These are phyloP conservation scores for Hypoxylon sp. DNA, from an alignment of 2,329 filamentous ascomycete genomes.

Conservation along the genomic window DNA sequence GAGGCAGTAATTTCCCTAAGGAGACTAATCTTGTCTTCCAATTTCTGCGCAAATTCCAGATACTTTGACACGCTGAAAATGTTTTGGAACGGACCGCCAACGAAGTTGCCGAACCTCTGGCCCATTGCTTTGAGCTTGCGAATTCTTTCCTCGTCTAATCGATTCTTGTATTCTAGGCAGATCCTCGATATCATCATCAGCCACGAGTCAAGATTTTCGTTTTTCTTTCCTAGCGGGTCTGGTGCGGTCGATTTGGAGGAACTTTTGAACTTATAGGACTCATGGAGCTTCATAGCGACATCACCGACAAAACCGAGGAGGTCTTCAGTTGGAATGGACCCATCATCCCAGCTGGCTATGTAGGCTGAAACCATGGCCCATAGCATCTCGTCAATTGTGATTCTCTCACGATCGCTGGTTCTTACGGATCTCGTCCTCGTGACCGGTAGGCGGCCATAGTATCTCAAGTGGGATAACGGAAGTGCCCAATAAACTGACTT, in stretches of 20 bases:
- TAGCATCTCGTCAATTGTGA: conserved; percentile 10
- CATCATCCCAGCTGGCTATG: conserved; percentile 5
- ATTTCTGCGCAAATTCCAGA: not conserved
- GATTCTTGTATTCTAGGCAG: conserved; percentile 2
- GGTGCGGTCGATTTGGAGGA: no score
- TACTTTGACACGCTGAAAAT: conserved; percentile 1
- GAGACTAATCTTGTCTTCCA: conserved; percentile 8
- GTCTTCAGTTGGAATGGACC: not conserved
- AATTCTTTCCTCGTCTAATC: conserved; percentile 2
- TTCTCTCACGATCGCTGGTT: conserved; percentile 24
- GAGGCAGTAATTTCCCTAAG: conserved; percentile 1
- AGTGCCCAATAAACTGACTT: conserved; percentile 35
- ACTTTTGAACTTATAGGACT: not conserved
- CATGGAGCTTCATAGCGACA: not conserved
- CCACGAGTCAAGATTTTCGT: conserved; percentile 1
- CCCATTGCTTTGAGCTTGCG: conserved; percentile 11
- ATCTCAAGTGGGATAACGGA: conserved; percentile 29
- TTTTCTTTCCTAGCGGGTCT: not conserved
- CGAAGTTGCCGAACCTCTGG: not conserved
- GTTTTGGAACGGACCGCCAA: not conserved
- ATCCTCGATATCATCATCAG: conserved; percentile 11
- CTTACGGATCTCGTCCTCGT: conserved; percentile 17
- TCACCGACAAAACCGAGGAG: not conserved
- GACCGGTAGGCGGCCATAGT: conserved; percentile 22
- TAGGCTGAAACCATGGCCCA: conserved; percentile 9